phyloP scores from a whole-genome alignment of 2,329 filamentous ascomycete genomes.

The Cladosporium sphaerospermum region DNA sequence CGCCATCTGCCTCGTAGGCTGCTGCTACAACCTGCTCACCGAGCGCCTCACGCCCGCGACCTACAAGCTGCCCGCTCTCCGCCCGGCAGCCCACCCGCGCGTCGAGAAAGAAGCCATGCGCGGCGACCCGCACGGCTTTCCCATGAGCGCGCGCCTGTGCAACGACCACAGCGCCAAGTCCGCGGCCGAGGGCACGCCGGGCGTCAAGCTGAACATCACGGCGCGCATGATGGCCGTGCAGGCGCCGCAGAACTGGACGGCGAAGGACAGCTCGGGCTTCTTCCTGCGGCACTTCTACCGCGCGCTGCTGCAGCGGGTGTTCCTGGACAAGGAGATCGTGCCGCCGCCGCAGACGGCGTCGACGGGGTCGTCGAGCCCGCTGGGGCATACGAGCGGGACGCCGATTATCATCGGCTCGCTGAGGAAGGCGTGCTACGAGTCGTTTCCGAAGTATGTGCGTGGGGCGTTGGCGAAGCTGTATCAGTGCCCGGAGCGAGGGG shows the following conservation, averaged over 20 bases:
- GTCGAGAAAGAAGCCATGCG: conserved; percentile 50
- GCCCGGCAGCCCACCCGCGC: conserved; percentile 62
- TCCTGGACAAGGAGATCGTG: conserved; percentile 77
- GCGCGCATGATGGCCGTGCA: conserved; percentile 98
- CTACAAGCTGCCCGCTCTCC: conserved; percentile 73
- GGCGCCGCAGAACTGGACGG: conserved; percentile 87
- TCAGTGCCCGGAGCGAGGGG: conserved; percentile 53
- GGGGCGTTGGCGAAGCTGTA: conserved; percentile 72
- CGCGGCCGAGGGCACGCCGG: conserved; percentile 28
- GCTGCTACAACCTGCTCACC: conserved; percentile 95
- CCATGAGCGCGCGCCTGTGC: conserved; percentile 69
- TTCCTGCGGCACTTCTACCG: conserved; percentile 93
- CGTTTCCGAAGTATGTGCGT: conserved; percentile 69
- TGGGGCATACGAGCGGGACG: conserved; percentile 42
- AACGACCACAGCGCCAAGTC: conserved; percentile 40
- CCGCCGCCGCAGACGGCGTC: conserved; percentile 42
- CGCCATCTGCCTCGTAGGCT: conserved; percentile 92
- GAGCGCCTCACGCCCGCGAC: conserved; percentile 82
- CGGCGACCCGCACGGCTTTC: conserved; percentile 85
- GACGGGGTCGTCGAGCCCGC: conserved; percentile 26
- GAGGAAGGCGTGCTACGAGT: conserved; percentile 69
- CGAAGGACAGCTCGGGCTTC: conserved; percentile 72
- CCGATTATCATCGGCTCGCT: conserved; percentile 84
- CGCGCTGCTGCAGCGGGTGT: conserved; percentile 83
- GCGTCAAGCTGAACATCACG: conserved; percentile 86